Base-by-base conservation (phyloP, 2,329 filamentous ascomycete genomes). In the Leptodontidium sp. region DNA sequence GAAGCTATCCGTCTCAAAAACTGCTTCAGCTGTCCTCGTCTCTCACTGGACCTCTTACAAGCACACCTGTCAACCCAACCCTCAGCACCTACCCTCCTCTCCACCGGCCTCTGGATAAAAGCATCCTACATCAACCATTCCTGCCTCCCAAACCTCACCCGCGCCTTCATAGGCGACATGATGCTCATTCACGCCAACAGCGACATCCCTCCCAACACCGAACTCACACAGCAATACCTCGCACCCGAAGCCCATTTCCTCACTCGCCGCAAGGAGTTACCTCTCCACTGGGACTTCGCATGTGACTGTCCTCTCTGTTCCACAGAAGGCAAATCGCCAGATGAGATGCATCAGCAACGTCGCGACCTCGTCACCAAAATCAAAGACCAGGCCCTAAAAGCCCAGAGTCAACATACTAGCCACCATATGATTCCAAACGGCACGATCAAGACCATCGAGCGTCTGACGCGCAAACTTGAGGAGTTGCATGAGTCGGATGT, bases 1-100 rank as follows among this genome's bases (percentile, higher is more conserved):
- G 71, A 73, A 66, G 67, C 69, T 2, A 73, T 71, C 50, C 62
- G 71, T 12, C 64, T 73, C 12, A 68, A 63, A 49, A 73, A 73
- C 57, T 67, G 69, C 64, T 71, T 73, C 57, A 67, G 65, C 38
- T 58, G 58, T 32, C 70, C 68, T 11, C 66, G 52, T 1, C 47
- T 69, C 38, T 71, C 71, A 7, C 55, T 57, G 8, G n/a, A 55
- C n/a, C 67, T 73, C n/a, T 43, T 71, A 2, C 29, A 70, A 68
- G 24, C 58, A 59, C 49, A 24, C 65, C 24, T 45, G 52, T 29
- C 21, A 52, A 14, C 26, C 5, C 50, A 64, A n/a, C 5, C n/a
- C 26, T 12, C 8, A 15, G 4, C 24, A 35, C 52, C 15, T 15
- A 64, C 8, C 14, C 14, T 50, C 24, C 67, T 72, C 58, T 61